Percentiles rank a stretch among this genome's conserved stretches.
Evolutionary conservation across 2,329 filamentous ascomycete genomes (phyloP).

Genomic region (Colletotrichum lupini): DNA sequence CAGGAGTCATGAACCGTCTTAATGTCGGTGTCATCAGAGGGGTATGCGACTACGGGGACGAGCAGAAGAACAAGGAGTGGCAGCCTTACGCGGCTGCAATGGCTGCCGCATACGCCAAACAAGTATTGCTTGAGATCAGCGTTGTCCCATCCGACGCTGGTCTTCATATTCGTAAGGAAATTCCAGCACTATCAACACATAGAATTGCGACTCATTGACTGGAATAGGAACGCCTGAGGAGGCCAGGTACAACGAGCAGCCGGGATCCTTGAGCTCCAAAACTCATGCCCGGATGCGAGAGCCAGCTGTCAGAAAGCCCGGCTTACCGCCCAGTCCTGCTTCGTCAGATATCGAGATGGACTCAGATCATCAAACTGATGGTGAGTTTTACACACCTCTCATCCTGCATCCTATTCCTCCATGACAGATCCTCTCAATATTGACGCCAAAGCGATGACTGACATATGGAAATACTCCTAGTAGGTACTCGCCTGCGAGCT

Average conservation of each 20-base stretch:
- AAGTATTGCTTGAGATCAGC: not conserved
- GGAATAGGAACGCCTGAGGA: too few relatives aligned
- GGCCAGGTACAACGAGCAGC: too few relatives aligned
- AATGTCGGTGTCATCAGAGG: constrained; percentile 46
- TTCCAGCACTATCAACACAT: too few relatives aligned
- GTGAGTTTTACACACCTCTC: not conserved
- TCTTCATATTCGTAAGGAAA: too few relatives aligned
- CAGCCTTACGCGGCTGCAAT: constrained; percentile 48
- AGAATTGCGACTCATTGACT: too few relatives aligned
- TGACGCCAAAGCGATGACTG: not conserved
- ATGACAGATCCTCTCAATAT: not conserved
- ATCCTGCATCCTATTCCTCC: not conserved
- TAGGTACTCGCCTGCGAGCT: not conserved
- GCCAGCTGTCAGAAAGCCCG: not conserved
- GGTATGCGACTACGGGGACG: constrained; percentile 48
- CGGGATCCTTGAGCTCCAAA: too few relatives aligned
- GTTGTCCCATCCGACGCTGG: too few relatives aligned
- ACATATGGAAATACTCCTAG: not conserved
- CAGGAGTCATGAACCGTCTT: constrained; percentile 46
- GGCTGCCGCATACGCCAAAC: constrained; percentile 41
- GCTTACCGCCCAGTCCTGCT: not conserved
- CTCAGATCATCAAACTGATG: not conserved
- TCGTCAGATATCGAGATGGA: not conserved
- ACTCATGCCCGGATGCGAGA: too few relatives aligned
- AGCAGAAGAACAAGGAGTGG: constrained; percentile 47